phyloP scores from a whole-genome alignment of 345 rosid genomes.

The Citrus reticulata region DNA sequence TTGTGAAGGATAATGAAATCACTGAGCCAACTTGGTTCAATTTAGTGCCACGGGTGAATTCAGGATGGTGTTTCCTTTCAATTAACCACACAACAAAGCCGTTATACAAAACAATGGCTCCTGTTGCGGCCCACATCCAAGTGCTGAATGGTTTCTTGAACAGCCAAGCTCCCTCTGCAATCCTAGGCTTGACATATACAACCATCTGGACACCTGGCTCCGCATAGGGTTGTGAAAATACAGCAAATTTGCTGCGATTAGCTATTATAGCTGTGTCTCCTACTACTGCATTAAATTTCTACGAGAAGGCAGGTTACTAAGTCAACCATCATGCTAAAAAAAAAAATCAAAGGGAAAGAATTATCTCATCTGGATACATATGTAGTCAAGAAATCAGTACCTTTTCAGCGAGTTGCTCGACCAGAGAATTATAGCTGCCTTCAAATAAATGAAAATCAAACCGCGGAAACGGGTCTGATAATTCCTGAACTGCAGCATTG shows the following conservation, averaged over 20 bases:
- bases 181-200: not conserved
- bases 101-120: conserved; percentile 8
- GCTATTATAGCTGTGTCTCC: conserved; percentile 25
- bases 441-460: not conserved
- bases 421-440: conserved; percentile 22
- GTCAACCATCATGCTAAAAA: too few species aligned
- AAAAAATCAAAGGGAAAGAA: not conserved
- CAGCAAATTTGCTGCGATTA: conserved; percentile 10
- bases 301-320: too few species aligned
- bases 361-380: not conserved
- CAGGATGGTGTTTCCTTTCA: conserved; percentile 10
- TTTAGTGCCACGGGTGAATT: conserved; percentile 3
- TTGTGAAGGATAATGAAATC: conserved; percentile 21
- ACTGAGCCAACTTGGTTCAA: conserved; percentile 13
- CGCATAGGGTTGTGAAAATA: conserved; percentile 29
- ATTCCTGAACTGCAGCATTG: not conserved
- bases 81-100: conserved; percentile 31
- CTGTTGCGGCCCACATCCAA: conserved; percentile 17
- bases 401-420: conserved; percentile 1
- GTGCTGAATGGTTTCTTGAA: conserved; percentile 21
- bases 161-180: conserved; percentile 19
- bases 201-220: conserved; percentile 20
- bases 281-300: conserved; percentile 23
- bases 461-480: conserved; percentile 8
- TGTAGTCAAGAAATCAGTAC: not conserved